A percentile compares a stretch with the other conserved stretches of the same genome.
Evolutionary conservation across 352 stramenopile species (phyloP).

Genomic region (Phytophthora europaea): DNA sequence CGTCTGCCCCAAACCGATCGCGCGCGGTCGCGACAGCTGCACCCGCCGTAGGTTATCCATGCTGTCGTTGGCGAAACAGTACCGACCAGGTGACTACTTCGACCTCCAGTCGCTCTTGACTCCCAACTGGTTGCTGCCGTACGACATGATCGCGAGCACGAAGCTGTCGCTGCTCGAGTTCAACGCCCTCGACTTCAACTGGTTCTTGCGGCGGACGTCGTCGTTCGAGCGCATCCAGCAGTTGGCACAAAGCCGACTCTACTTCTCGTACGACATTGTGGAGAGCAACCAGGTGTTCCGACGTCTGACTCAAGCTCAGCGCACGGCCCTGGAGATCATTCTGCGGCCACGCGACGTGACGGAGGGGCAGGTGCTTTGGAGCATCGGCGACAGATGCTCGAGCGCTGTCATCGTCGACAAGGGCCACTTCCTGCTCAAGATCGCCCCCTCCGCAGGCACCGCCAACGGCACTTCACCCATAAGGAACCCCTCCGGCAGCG

Average conservation of each 20-base stretch:
- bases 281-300: constrained; percentile 85
- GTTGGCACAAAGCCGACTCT: constrained; percentile 76
- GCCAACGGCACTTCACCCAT: constrained; percentile 18
- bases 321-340: constrained; percentile 90
- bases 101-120: constrained; percentile 85
- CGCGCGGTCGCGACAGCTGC: constrained; percentile 33
- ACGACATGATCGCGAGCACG: constrained; percentile 70
- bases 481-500: constrained; percentile 20
- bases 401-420: constrained; percentile 85
- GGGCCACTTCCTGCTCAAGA: constrained; percentile 76
- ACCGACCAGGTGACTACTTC: constrained; percentile 92
- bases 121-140: constrained; percentile 69
- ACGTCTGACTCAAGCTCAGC: constrained; percentile 83
- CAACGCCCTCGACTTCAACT: constrained; percentile 87
- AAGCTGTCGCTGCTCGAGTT: constrained; percentile 86
- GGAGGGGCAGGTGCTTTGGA: constrained; percentile 83
- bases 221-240: constrained; percentile 80
- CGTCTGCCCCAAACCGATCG: constrained; percentile 21
- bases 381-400: constrained; percentile 67
- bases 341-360: constrained; percentile 64
- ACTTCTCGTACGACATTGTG: constrained; percentile 86
- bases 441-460: constrained; percentile 20
- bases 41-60: constrained; percentile 67
- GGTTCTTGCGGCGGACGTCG: constrained; percentile 80
- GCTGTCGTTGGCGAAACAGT: constrained; percentile 76